Evolutionary conservation across 352 stramenopile genomes (phyloP), one percentile per base, ranked within the genome.

Genomic region (Phytophthora pini): DNA sequence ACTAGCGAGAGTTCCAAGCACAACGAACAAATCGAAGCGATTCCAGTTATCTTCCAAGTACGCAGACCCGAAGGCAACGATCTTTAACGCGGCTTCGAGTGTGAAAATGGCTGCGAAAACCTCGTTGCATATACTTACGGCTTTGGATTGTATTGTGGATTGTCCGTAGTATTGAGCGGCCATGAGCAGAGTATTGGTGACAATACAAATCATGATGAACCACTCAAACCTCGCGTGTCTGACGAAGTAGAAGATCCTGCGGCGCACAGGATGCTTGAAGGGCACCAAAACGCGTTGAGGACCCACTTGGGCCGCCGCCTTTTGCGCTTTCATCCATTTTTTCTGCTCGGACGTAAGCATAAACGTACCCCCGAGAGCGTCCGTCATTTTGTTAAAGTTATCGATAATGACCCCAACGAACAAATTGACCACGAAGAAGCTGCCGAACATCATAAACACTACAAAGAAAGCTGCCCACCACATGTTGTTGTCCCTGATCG

Each of bases 391-490:
- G 47, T 97, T 97, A 61, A 97, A 98, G 56, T 97, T 97, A 54
- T 98, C 92, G 50, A 97, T 96, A 60, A 98, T 97, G 9, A 98
- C 89, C 8, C 93, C 93, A 0, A 98, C 84, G 63, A 98, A 98
- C 2, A 98, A 73, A 34, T 98, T 97, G 48, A 98, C 88, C 1
- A 97, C 83, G 51, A 98, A 98, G 48, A 97, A 98, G 50, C 89
- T 88, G 15, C 93, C 88, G 26, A 98, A 71, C 53, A 98, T 78
- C 49, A 98, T 95, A 72, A 97, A 98, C 0, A 78, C 17, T 3
- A 97, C 63, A 51, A 95, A 98, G 61, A 97, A 97, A 4, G 77
- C 80, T 3, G 80, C 71, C 86, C 89, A 97, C 12, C 70, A 47
- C 48, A 79, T 65, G 22, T 91, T 92, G 68, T 90, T 69, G 67